Evolutionary conservation across 2,329 filamentous ascomycete genomes (phyloP), one percentile per base, ranked within the genome.

Genomic region (Ustulina deusta): DNA sequence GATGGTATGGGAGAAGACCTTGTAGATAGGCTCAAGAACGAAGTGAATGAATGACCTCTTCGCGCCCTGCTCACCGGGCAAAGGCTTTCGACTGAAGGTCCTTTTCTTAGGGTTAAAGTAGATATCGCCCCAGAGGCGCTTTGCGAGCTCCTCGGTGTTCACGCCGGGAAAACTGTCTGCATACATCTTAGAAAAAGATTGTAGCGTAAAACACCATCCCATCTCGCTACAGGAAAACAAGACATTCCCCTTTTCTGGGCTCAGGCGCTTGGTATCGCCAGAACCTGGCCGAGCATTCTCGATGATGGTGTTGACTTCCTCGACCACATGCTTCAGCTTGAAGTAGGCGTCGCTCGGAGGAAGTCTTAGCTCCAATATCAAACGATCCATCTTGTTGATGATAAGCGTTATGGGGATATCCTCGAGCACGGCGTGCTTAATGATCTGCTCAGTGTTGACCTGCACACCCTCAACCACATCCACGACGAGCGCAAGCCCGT

Each of bases 391-490:
- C 83, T 99, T 99, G 86, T 98, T 99, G 81, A 99, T 87, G 63
- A 99, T 89, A 69, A 99, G 83, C 0, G 93, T 96, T 73, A 99
- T 82, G 0, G 96, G 95, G 4, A 98, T 85, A 74, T 94, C 93
- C 78, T 97, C 93, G 32, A 97, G 85, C 2, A 97, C 91, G 2
- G 94, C 94, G 79, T 99, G 93, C 81, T 93, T 97, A 82, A 99
- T 97, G 75, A 97, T 94, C 79, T 97, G 93, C 81, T 99, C 95
- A 0, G 96, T 97, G 79, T 97, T 97, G 75, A 96, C 88, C 82
- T 98, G 96, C n/a, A 99, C 94, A n/a, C 96, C 96, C 80, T 99
- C 96, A 1, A 99, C 93, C 25, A 97, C 93, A 78, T 99, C 96
- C 17, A 99, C 94, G 15, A 99, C 91, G 56, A 99, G 83, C 60